A percentile compares a stretch with the other conserved stretches of the same genome.
phyloP scores from a whole-genome alignment of 2,329 filamentous ascomycete genomes.

The Aspergillus aculeatinus region DNA sequence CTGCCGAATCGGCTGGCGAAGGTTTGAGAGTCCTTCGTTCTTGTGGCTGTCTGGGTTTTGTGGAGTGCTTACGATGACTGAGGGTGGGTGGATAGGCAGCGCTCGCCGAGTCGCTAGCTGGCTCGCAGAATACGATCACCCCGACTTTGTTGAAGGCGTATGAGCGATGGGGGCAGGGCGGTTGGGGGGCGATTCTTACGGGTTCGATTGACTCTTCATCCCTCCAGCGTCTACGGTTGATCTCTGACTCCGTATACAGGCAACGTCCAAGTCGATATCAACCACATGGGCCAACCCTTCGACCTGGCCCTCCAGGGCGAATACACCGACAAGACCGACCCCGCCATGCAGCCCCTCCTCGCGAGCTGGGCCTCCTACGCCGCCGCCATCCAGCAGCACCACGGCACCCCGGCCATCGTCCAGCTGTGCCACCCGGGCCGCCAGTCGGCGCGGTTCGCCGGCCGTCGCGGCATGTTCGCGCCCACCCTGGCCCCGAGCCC shows the following conservation, averaged over 20 bases:
- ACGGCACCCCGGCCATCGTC: constrained; percentile 45
- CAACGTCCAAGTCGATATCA: constrained; percentile 47
- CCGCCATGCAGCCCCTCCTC: constrained; percentile 14
- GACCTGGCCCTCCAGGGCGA: constrained; percentile 28
- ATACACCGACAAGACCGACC: constrained; percentile 22
- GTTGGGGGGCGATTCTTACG: constrained; percentile 46
- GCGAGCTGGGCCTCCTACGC: constrained; percentile 31
- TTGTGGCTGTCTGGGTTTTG: constrained; percentile 5
- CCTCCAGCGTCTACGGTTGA: too few relatives aligned
- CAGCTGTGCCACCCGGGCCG: constrained; percentile 49
- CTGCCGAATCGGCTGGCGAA: constrained; percentile 57
- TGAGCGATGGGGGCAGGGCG: constrained; percentile 49
- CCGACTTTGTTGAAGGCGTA: constrained; percentile 50
- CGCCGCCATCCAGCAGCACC: constrained; percentile 34
- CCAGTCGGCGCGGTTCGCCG: constrained; percentile 44
- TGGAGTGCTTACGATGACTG: neutral
- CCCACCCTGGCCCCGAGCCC: constrained; percentile 39
- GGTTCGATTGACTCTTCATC: constrained; percentile 27
- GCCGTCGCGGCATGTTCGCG: constrained; percentile 35
- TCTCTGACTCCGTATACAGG: constrained; percentile 17
- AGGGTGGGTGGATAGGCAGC: constrained; percentile 38
- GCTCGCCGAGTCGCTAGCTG: constrained; percentile 46
- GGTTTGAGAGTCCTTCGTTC: constrained; percentile 17
- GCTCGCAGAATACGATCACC: constrained; percentile 46
- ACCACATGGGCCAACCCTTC: constrained; percentile 38